These are phyloP conservation scores for Tulasnella sp. DNA, from an alignment of 768 basidiomycete genomes.

Conservation along the genomic window DNA sequence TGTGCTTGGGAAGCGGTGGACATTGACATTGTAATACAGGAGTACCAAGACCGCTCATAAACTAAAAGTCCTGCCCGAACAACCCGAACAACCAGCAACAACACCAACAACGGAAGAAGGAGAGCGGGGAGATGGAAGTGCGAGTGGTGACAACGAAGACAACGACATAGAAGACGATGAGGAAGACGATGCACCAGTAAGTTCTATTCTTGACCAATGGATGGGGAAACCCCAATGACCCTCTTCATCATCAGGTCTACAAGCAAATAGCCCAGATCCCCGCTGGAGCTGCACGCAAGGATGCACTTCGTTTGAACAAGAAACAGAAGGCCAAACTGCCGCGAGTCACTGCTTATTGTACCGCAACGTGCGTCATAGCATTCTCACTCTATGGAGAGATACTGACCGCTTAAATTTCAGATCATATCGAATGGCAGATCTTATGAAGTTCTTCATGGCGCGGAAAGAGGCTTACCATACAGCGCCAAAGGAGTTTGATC, in stretches of 20 bases:
- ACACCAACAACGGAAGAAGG: constrained; percentile 19
- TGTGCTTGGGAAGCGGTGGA: not conserved
- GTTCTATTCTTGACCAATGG: constrained; percentile 17
- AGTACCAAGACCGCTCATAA: constrained; percentile 32
- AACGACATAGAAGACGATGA: constrained; percentile 68
- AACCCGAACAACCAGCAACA: constrained; percentile 38
- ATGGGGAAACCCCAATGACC: not conserved
- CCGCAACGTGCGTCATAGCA: constrained; percentile 51
- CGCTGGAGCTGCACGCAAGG: constrained; percentile 82
- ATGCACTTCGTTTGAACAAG: constrained; percentile 81
- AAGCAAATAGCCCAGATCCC: constrained; percentile 90
- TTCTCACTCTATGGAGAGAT: not conserved
- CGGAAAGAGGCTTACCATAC: constrained; percentile 72
- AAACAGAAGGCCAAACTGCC: constrained; percentile 83
- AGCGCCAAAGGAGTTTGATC: constrained; percentile 77
- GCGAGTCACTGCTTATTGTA: constrained; percentile 92
- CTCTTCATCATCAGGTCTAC: constrained; percentile 47
- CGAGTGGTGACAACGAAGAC: constrained; percentile 27
- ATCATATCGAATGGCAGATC: constrained; percentile 76
- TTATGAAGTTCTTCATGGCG: constrained; percentile 82
- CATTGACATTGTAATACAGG: constrained; percentile 6
- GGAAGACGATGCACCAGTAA: constrained; percentile 53
- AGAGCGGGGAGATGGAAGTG: constrained; percentile 31
- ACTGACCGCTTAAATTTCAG: constrained; percentile 29
- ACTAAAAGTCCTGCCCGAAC: constrained; percentile 77